Evolutionary conservation across 495 filamentous ascomycete species (phyloP), one percentile per base, ranked within the genome.

Genomic region (Penicillium waksmanii): DNA sequence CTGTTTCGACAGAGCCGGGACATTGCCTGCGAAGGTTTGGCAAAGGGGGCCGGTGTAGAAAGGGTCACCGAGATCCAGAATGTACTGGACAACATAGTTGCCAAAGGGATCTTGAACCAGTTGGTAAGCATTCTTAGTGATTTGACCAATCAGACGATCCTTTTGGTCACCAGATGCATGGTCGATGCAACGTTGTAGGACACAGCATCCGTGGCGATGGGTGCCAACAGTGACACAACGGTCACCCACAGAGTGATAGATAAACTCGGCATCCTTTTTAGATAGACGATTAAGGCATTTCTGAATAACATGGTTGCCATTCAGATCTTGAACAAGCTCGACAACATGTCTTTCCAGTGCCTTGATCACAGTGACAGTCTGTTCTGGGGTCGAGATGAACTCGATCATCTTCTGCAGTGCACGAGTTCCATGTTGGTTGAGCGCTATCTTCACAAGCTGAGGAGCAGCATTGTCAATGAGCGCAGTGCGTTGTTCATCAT

Each of bases 321-420:
- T 98, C 51, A 98, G 76, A 62, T 98, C 95, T 71, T 98, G 92
- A 56, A 98, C 97, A 43, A 98, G 79, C 54, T 92, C 88, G 5
- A 97, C 93, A 27, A 98, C 95, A 56, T 89, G 84, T 57, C 84
- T 75, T 36, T 85, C 77, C 33, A 98, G 81, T 18, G 94, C 89
- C 31, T 85, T 71, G 58, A 96, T 95, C 65, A 98, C 92, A 19
- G 87, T 88, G 56, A 89, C 78, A 46, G 93, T 89, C 76, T 89
- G 88, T 64, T 89, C 86, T 3, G 83, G 78, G 34, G 89, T 93
- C 46, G 89, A 88, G 64, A 98, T 91, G 66, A 89, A 94, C 70
- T 98, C 95, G 60, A 98, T 98, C 95, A 98, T 98, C 82, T 97
- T 98, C 76, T 98, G 95, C 56, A 98, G 75, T 63, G 95, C 95